These are phyloP conservation scores for Metschnikowia colocasiae DNA, from an alignment of 805 yeast genomes.

Conservation along the genomic window DNA sequence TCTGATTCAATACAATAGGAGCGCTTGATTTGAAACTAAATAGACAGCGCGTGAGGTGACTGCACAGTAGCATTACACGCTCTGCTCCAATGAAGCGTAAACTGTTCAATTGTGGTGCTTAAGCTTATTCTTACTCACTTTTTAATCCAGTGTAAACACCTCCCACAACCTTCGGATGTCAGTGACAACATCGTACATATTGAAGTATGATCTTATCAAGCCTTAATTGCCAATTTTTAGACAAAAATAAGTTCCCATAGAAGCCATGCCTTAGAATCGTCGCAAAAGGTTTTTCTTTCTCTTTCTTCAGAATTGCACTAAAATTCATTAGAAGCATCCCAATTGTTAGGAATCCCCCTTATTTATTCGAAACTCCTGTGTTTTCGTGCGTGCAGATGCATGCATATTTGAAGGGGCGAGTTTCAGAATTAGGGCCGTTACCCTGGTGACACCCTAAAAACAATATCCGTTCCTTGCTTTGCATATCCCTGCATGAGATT, in stretches of 20 bases:
- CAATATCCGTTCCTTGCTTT: too few relatives aligned
- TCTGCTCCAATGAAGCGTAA: too few relatives aligned
- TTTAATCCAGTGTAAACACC: neutral
- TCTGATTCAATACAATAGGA: neutral
- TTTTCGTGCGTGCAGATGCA: neutral
- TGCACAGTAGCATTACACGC: neutral
- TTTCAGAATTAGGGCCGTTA: neutral
- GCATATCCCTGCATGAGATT: neutral
- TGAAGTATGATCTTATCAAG: too few relatives aligned
- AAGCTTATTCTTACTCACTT: neutral
- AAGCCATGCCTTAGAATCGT: neutral
- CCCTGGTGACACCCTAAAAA: too few relatives aligned
- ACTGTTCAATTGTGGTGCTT: too few relatives aligned
- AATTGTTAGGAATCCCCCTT: neutral
- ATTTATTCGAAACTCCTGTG: neutral
- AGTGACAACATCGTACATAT: too few relatives aligned
- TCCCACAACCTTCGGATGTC: neutral
- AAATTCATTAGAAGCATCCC: too few relatives aligned
- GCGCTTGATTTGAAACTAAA: neutral
- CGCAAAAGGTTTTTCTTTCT: too few relatives aligned
- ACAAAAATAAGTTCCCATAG: too few relatives aligned
- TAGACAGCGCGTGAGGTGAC: neutral
- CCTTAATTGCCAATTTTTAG: too few relatives aligned
- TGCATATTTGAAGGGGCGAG: neutral
- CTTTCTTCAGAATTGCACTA: too few relatives aligned